Evolutionary conservation across 805 yeast species (phyloP), one percentile per base, ranked within the genome.

Genomic region (Metschnikowia cerradonensis): DNA sequence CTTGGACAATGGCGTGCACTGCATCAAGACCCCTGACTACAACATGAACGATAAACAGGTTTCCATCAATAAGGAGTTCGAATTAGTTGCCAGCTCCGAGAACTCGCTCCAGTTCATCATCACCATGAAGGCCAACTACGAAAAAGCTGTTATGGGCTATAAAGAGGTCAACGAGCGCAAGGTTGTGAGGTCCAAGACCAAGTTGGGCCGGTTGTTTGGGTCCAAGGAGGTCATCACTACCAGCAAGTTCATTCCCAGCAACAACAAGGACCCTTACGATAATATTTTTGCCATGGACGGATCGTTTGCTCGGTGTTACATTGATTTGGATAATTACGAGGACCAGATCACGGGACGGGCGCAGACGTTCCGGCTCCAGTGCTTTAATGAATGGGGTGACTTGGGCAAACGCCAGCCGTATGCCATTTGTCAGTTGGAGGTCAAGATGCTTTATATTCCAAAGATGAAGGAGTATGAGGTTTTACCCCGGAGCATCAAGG

Each of bases 1-100:
- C 4, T 68, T 85, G 48, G 97, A 90, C 64, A 90, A 90, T 63
- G 96, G 96, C 5, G 81, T 82, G 36, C 95, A 90, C 62, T 79
- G 88, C 52, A 78, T 88, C 44, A 79, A 83, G 35, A 89, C 96
- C 0, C 79, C 83, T 7, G 74, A 77, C 65, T 76, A 77, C 58
- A 59, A 61, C 22, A 56, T 79, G 48, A 58, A 62, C 3, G 47
- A 60, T n/a, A 56, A 64, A 17, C 59, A 60, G 32, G 67, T 76
- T 34, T 52, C 68, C 10, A 68, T 88, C 47, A 78, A 78, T 44
- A 89, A 87, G 61, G 97, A 91, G 61, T 89, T 89, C 64, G 97
- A 90, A 65, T 70, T 86, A 55, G 74, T 84, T 3, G 86, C 86
- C 23, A 43, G 48, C 10, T 31, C 32, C 14, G 82, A 79, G 17